These are phyloP conservation scores for Cystobasidiaceae sp. DNA, from an alignment of 1,284 basidiomycete species.

Conservation along the genomic window DNA sequence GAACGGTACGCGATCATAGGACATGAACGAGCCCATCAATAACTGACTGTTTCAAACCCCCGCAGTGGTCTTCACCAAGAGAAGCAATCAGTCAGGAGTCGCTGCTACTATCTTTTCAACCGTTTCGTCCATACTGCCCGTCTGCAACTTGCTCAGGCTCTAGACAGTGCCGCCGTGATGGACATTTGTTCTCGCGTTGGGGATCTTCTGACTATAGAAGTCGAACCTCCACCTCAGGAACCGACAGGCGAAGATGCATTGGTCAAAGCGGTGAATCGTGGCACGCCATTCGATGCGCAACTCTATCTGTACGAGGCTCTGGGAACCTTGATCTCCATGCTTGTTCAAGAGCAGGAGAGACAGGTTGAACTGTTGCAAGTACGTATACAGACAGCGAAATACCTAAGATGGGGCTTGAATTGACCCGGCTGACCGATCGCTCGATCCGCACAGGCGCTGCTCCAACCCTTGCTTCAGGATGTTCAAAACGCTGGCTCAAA, in stretches of 20 bases:
- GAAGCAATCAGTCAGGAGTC: conserved; percentile 64
- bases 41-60: background rate
- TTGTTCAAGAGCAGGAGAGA: background rate
- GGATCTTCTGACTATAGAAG: conserved; percentile 52
- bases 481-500: background rate
- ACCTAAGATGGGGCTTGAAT: background rate
- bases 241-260: conserved; percentile 58
- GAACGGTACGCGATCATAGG: conserved; percentile 57
- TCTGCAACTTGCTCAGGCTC: conserved; percentile 59
- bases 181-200: conserved; percentile 69
- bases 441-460: background rate
- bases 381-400: no score
- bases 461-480: conserved; percentile 13
- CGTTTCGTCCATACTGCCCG: conserved; percentile 83
- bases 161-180: conserved; percentile 60
- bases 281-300: conserved; percentile 79
- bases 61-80: conserved; percentile 82
- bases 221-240: conserved; percentile 51
- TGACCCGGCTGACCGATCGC: background rate
- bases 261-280: conserved; percentile 69
- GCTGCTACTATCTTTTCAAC: conserved; percentile 88
- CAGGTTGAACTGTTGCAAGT: conserved; percentile 52
- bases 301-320: conserved; percentile 91
- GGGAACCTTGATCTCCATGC: conserved; percentile 53
- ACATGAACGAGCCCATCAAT: background rate